Conservation (phyloP, 495 filamentous ascomycete species). For the Hyaloscypha variabilis region DNA sequence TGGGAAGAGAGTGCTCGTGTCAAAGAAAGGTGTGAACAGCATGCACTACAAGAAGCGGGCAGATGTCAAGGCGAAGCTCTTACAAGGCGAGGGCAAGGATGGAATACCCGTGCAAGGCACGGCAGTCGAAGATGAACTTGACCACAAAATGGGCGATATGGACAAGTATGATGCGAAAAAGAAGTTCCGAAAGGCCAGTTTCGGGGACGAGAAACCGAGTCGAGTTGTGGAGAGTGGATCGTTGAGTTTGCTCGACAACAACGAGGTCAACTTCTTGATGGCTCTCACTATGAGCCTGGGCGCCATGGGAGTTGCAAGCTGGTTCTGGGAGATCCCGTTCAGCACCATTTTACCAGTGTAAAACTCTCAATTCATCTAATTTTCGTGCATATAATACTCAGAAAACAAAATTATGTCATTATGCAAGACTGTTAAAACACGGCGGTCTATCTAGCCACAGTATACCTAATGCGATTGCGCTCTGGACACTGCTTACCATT, state of each 20-base stretch:
- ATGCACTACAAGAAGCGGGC: conserved; percentile 28
- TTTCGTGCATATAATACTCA: neutral
- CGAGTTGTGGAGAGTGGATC: conserved; percentile 69
- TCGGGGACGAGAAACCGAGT: conserved; percentile 62
- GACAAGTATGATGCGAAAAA: conserved; percentile 40
- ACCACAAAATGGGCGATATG: conserved; percentile 24
- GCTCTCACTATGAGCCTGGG: conserved; percentile 77
- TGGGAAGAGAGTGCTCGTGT: conserved; percentile 70
- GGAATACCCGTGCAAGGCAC: conserved; percentile 22
- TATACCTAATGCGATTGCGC: too few species aligned
- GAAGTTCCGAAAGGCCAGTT: conserved; percentile 41
- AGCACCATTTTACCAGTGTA: conserved; percentile 36
- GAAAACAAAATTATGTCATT: too few species aligned
- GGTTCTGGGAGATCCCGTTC: conserved; percentile 53
- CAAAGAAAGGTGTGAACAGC: conserved; percentile 29
- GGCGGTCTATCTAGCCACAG: too few species aligned
- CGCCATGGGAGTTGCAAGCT: conserved; percentile 67
- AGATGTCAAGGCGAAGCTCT: conserved; percentile 16
- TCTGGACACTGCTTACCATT: too few species aligned
- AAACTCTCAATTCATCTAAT: neutral
- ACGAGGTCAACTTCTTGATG: conserved; percentile 92
- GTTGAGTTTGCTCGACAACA: conserved; percentile 84
- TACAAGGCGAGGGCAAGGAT: conserved; percentile 20
- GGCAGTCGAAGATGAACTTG: conserved; percentile 26
- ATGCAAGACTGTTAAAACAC: too few species aligned